A percentile compares a stretch with the other conserved stretches of the same genome.
These are phyloP conservation scores for Aspergillus sp. DNA, from an alignment of 2,329 filamentous ascomycete species.

Conservation along the genomic window DNA sequence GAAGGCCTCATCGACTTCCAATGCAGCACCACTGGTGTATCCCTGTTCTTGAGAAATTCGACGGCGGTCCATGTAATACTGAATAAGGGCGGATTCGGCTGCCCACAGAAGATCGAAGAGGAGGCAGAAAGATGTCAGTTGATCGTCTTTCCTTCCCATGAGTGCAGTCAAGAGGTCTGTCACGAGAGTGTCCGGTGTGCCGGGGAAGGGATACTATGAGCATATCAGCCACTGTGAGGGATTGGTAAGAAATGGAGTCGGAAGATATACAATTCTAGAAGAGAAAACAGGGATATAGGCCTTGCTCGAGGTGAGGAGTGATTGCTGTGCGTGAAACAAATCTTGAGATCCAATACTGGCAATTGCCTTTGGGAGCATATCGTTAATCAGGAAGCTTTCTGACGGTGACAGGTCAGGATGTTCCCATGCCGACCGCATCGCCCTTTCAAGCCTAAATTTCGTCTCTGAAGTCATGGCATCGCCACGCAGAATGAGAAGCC, in stretches of 20 bases:
- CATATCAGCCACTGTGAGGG: slow-evolving; percentile 7
- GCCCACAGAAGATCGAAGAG: slow-evolving; percentile 37
- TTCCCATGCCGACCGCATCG: slow-evolving; percentile 34
- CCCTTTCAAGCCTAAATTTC: slow-evolving; percentile 29
- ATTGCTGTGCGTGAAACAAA: slow-evolving; percentile 8
- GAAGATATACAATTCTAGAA: slow-evolving; percentile 28
- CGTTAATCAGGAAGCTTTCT: slow-evolving; percentile 33
- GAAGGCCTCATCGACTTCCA: slow-evolving; percentile 20
- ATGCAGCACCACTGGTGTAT: slow-evolving; percentile 12
- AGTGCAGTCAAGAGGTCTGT: slow-evolving; percentile 21
- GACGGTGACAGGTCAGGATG: slow-evolving; percentile 31
- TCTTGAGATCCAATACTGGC: slow-evolving; percentile 23
- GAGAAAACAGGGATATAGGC: slow-evolving; percentile 28
- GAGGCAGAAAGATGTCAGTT: slow-evolving; percentile 32
- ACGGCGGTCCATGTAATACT: slow-evolving; percentile 36
- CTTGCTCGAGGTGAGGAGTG: slow-evolving; percentile 16
- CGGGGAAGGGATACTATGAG: slow-evolving; percentile 33
- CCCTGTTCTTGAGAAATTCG: slow-evolving; percentile 23
- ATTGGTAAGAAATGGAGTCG: not conserved
- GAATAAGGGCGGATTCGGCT: slow-evolving; percentile 33
- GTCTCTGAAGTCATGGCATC: slow-evolving; percentile 26
- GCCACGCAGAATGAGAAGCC: slow-evolving; percentile 33
- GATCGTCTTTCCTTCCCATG: slow-evolving; percentile 22
- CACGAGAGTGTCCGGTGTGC: slow-evolving; percentile 24
- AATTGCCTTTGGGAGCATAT: slow-evolving; percentile 30